Evolutionary conservation across 116 monocot species (phyloP).

Genomic region (Cymodocea nodosa): DNA sequence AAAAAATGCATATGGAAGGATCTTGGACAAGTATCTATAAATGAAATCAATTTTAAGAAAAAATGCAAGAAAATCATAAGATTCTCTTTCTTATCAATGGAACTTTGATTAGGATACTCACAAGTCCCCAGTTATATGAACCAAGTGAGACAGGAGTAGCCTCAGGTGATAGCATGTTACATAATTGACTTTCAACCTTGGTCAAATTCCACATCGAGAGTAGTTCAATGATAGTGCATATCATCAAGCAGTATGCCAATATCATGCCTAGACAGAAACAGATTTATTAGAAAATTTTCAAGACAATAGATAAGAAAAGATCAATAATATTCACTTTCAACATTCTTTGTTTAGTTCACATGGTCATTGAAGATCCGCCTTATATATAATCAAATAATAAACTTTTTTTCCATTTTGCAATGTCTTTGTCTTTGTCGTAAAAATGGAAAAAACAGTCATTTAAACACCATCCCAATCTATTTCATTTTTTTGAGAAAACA

Average conservation of each 20-base stretch:
- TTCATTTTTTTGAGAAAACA: no score
- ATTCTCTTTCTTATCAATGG: background rate
- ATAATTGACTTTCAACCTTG: constrained; percentile 78
- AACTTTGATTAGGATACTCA: constrained; percentile 16
- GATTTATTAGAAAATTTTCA: background rate
- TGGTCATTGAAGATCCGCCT: no score
- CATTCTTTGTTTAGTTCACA: background rate
- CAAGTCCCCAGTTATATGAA: constrained; percentile 91
- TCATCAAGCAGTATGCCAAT: constrained; percentile 39
- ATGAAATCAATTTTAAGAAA: background rate
- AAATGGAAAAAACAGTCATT: no score
- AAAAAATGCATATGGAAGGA: background rate
- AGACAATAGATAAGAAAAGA: background rate
- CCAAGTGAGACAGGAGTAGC: constrained; percentile 54
- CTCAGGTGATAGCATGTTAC: constrained; percentile 94
- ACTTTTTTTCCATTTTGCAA: no score
- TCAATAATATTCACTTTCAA: background rate
- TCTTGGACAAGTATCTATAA: no score
- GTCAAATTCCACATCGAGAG: constrained; percentile 96
- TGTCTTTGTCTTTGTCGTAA: no score
- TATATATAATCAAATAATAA: no score
- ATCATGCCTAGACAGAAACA: constrained; percentile 37
- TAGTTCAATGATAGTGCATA: constrained; percentile 78
- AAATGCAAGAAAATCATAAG: background rate
- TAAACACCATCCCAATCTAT: no score